phyloP scores from a whole-genome alignment of 164 flowering plant genomes.

The Pachysandra terminalis region DNA sequence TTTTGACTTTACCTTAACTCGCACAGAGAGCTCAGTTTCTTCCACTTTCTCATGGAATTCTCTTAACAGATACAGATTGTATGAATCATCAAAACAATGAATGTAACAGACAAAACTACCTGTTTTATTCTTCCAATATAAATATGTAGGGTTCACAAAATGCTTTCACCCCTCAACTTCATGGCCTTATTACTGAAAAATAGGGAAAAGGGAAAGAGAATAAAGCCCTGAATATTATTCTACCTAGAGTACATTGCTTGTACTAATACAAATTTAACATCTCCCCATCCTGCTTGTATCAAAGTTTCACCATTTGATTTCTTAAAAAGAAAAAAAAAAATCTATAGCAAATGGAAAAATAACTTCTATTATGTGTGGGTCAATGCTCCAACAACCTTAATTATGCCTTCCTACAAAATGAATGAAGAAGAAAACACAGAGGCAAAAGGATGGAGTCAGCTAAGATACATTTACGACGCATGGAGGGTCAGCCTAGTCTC shows the following conservation, averaged over 20 bases:
- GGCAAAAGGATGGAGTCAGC: not conserved
- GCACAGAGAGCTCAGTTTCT: too few relatives aligned
- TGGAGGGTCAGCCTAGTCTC: constrained; percentile 7
- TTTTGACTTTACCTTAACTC: too few relatives aligned
- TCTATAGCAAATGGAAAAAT: not conserved
- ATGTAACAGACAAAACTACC: too few relatives aligned
- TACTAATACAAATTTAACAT: not conserved
- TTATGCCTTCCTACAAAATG: not conserved
- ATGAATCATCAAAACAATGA: too few relatives aligned
- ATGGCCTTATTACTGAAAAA: too few relatives aligned
- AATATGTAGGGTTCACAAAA: too few relatives aligned
- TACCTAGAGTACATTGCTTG: not conserved
- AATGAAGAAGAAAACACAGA: constrained; percentile 3
- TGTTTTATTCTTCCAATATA: too few relatives aligned
- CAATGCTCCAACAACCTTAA: not conserved
- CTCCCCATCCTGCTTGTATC: constrained; percentile 9
- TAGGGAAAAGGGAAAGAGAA: not conserved
- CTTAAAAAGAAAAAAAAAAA: not conserved
- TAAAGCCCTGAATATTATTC: not conserved
- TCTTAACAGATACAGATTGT: too few relatives aligned
- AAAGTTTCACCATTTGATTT: constrained; percentile 12
- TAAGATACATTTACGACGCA: not conserved
- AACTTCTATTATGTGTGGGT: not conserved
- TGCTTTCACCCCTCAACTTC: too few relatives aligned
- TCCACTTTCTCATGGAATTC: too few relatives aligned